These are phyloP conservation scores for Botrytis byssoidea DNA, from an alignment of 2,329 filamentous ascomycete genomes.

Conservation along the genomic window DNA sequence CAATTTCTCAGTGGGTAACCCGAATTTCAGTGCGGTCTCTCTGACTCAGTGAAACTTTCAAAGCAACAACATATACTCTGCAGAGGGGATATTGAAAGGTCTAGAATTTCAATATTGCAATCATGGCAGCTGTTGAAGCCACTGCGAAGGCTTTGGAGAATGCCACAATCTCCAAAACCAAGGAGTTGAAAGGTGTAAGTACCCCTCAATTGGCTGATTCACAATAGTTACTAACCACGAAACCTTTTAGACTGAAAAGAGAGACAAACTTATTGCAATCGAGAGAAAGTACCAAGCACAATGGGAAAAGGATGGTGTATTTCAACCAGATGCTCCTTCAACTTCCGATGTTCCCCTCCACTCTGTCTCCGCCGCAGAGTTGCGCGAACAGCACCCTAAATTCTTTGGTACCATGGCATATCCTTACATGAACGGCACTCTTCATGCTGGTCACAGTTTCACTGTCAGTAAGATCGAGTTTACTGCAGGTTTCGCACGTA, in stretches of 20 bases:
- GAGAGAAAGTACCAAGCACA: constrained; percentile 91
- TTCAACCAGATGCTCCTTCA: constrained; percentile 82
- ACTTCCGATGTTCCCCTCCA: constrained; percentile 73
- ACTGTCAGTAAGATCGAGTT: constrained; percentile 94
- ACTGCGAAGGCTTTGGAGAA: constrained; percentile 49
- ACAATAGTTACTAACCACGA: constrained; percentile 30
- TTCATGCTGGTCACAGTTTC: constrained; percentile 91
- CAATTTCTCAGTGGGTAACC: constrained; percentile 19
- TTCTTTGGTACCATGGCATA: constrained; percentile 82
- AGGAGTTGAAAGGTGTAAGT: constrained; percentile 58
- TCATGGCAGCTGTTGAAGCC: constrained; percentile 45
- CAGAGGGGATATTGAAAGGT: constrained; percentile 18
- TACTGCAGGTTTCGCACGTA: constrained; percentile 77
- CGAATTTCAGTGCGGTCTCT: constrained; percentile 19
- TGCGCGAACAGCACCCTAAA: constrained; percentile 81
- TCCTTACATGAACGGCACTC: constrained; percentile 81
- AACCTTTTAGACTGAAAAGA: constrained; percentile 71
- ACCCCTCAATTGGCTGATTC: constrained; percentile 26
- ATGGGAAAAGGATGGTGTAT: constrained; percentile 76
- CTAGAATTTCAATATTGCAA: constrained; percentile 29
- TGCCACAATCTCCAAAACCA: constrained; percentile 56
- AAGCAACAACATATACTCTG: constrained; percentile 8
- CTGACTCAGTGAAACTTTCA: constrained; percentile 25
- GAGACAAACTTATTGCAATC: constrained; percentile 74
- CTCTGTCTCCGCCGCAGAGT: constrained; percentile 68